phyloP scores from a whole-genome alignment of 2,329 filamentous ascomycete species.

The Penicillium hesseltinei region DNA sequence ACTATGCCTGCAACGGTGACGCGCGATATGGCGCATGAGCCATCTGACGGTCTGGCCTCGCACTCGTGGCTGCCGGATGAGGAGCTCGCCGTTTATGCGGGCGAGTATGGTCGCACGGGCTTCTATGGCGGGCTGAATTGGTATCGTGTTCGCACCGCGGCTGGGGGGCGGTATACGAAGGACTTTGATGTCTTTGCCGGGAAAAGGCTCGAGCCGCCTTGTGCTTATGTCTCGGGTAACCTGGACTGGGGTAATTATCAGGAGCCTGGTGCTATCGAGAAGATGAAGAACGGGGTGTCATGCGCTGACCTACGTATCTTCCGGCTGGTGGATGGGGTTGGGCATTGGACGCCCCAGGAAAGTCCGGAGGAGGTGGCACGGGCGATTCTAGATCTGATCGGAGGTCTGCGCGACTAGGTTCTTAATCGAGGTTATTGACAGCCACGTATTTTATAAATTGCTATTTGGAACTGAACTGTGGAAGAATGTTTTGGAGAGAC shows the following conservation, averaged over 20 bases:
- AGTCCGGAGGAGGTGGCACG: slow-evolving; percentile 53
- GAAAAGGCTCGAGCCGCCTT: slow-evolving; percentile 60
- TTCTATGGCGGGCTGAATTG: slow-evolving; percentile 68
- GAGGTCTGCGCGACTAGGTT: neutral
- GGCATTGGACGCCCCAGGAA: slow-evolving; percentile 71
- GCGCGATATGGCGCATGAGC: slow-evolving; percentile 54
- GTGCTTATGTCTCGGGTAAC: slow-evolving; percentile 60
- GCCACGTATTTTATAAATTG: too few species aligned
- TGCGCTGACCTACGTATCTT: slow-evolving; percentile 56
- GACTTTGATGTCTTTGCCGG: slow-evolving; percentile 62
- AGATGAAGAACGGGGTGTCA: slow-evolving; percentile 46
- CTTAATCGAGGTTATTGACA: neutral
- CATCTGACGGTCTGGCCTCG: slow-evolving; percentile 35
- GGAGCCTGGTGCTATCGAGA: slow-evolving; percentile 62
- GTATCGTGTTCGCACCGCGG: slow-evolving; percentile 61
- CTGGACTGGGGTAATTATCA: slow-evolving; percentile 69
- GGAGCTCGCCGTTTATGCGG: slow-evolving; percentile 59
- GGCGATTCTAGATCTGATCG: slow-evolving; percentile 17
- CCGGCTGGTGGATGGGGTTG: slow-evolving; percentile 58
- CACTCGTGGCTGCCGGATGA: slow-evolving; percentile 56
- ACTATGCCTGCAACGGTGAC: slow-evolving; percentile 61
- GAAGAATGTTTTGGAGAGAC: neutral
- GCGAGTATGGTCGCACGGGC: slow-evolving; percentile 60
- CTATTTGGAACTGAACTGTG: neutral
- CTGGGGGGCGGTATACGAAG: slow-evolving; percentile 41